phyloP scores from a whole-genome alignment of 2,329 filamentous ascomycete genomes.

The Fusarium ramigenum region DNA sequence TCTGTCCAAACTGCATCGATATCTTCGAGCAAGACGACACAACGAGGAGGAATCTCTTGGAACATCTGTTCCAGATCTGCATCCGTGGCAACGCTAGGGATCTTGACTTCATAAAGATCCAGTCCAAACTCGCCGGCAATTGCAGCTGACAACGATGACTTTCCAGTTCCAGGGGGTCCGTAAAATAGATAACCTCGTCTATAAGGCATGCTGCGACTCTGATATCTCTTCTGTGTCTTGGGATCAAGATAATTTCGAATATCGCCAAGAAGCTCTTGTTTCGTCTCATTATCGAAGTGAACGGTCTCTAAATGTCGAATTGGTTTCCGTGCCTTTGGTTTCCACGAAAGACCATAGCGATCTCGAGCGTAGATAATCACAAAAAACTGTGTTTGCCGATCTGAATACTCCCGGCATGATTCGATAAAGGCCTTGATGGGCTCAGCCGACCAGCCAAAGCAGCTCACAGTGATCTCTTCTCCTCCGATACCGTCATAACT shows the following conservation, averaged over 20 bases:
- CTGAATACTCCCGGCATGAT: slow-evolving; percentile 58
- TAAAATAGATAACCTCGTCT: slow-evolving; percentile 69
- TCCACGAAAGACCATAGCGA: slow-evolving; percentile 58
- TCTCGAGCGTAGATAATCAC: slow-evolving; percentile 59
- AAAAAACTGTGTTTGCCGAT: slow-evolving; percentile 59
- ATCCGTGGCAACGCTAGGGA: slow-evolving; percentile 60
- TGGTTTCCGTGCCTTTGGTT: slow-evolving; percentile 58
- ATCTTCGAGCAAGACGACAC: slow-evolving; percentile 65
- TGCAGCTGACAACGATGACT: slow-evolving; percentile 64
- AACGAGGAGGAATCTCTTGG: slow-evolving; percentile 60
- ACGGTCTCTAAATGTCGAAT: slow-evolving; percentile 61
- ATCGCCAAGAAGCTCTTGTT: slow-evolving; percentile 58
- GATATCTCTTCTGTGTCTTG: slow-evolving; percentile 65
- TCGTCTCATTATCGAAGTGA: slow-evolving; percentile 58
- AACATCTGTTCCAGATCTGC: slow-evolving; percentile 62
- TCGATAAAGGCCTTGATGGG: slow-evolving; percentile 59
- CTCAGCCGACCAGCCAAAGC: slow-evolving; percentile 60
- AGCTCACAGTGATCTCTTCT: slow-evolving; percentile 59
- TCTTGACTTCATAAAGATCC: slow-evolving; percentile 59
- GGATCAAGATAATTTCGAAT: slow-evolving; percentile 63
- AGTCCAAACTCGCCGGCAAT: slow-evolving; percentile 61
- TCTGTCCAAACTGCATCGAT: slow-evolving; percentile 57
- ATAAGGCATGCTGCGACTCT: slow-evolving; percentile 59
- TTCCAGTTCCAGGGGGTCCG: slow-evolving; percentile 70
- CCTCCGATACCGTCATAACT: slow-evolving; percentile 57